These are phyloP conservation scores for Trifolium dubium DNA, from an alignment of 306 rosid genomes.

Conservation along the genomic window DNA sequence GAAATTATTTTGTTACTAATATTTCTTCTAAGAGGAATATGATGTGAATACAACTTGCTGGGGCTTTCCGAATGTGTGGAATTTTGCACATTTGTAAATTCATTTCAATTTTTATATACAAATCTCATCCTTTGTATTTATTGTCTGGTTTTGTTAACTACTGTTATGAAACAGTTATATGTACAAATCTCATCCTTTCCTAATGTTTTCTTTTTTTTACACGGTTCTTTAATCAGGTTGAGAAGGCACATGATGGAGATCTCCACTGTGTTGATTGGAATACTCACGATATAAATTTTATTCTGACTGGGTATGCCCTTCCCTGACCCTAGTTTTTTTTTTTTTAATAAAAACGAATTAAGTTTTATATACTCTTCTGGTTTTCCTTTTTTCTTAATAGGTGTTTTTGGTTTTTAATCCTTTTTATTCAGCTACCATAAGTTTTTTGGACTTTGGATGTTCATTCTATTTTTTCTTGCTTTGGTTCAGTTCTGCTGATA, in stretches of 20 bases:
- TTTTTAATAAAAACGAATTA: slow-evolving; percentile 27
- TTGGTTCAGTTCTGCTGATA: slow-evolving; percentile 87
- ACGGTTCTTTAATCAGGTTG: slow-evolving; percentile 60
- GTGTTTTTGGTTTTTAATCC: slow-evolving; percentile 14
- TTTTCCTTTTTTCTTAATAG: background rate
- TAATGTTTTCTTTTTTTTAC: slow-evolving; percentile 5
- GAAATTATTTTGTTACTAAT: background rate
- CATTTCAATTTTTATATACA: background rate
- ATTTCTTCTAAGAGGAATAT: slow-evolving; percentile 13
- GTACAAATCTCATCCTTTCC: slow-evolving; percentile 1
- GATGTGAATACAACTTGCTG: slow-evolving; percentile 1
- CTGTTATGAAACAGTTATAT: background rate
- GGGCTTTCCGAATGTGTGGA: slow-evolving; percentile 18
- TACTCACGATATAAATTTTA: slow-evolving; percentile 75
- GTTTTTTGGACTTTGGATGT: slow-evolving; percentile 19
- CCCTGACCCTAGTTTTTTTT: slow-evolving; percentile 3
- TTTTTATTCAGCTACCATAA: slow-evolving; percentile 27
- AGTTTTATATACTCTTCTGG: slow-evolving; percentile 3
- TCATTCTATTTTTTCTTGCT: slow-evolving; percentile 38
- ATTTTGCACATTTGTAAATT: slow-evolving; percentile 17
- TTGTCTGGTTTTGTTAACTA: slow-evolving; percentile 16
- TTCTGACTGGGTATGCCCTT: slow-evolving; percentile 75
- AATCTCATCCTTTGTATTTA: background rate
- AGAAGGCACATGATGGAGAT: slow-evolving; percentile 89
- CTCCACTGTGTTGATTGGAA: slow-evolving; percentile 98